phyloP scores from a whole-genome alignment of 306 rosid genomes.

The Vicia faba region DNA sequence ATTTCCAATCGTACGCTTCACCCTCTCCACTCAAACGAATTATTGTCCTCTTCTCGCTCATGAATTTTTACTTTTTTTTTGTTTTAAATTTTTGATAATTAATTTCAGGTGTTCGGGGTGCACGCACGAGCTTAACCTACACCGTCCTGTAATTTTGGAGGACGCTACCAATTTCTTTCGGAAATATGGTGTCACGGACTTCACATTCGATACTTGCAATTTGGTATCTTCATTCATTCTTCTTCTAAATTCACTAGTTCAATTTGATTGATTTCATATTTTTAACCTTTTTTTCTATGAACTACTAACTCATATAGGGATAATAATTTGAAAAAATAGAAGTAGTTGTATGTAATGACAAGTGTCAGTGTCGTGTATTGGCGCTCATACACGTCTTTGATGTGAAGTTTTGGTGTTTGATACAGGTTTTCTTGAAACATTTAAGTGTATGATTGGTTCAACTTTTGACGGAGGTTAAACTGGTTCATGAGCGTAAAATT shows the following conservation, averaged over 20 bases:
- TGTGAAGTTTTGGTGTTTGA: too few relatives aligned
- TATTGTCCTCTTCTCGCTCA: constrained; percentile 1
- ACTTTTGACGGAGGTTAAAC: too few relatives aligned
- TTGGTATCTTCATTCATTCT: constrained; percentile 48
- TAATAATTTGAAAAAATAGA: neutral
- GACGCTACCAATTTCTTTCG: constrained; percentile 78
- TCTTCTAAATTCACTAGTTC: constrained; percentile 2
- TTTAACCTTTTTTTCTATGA: neutral
- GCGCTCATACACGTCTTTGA: too few relatives aligned
- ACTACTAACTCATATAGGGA: neutral
- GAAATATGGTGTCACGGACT: constrained; percentile 62
- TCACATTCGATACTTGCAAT: constrained; percentile 76
- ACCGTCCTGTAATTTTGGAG: constrained; percentile 73
- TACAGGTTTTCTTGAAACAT: too few relatives aligned
- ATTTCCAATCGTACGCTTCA: constrained; percentile 74
- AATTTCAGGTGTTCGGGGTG: constrained; percentile 87
- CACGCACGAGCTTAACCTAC: constrained; percentile 82
- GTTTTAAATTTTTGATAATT: neutral
- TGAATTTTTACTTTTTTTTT: neutral
- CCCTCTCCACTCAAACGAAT: constrained; percentile 13
- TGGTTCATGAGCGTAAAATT: too few relatives aligned
- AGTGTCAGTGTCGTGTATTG: too few relatives aligned
- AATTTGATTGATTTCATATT: neutral
- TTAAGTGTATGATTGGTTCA: too few relatives aligned
- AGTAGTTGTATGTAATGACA: too few relatives aligned